Percentiles rank a stretch among this genome's conserved stretches.
Conservation (phyloP, 352 stramenopile genomes). For the Phytophthora palmivora region DNA sequence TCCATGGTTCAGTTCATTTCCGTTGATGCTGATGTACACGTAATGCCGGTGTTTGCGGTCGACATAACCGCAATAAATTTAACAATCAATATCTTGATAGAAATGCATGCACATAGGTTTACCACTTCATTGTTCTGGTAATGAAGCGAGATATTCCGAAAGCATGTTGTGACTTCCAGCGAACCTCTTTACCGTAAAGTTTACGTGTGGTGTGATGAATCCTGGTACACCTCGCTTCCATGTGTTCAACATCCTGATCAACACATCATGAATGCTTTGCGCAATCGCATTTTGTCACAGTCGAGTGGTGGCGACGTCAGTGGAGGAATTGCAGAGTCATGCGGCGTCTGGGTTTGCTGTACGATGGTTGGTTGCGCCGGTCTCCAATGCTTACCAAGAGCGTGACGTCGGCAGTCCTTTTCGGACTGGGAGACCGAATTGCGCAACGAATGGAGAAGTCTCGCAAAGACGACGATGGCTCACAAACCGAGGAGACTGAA, state of each 20-base stretch:
- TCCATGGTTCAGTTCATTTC: slow-evolving; percentile 49
- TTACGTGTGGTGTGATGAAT: too few species aligned
- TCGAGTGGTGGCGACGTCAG: slow-evolving; percentile 15
- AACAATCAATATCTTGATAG: too few species aligned
- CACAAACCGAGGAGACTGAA: slow-evolving; percentile 7
- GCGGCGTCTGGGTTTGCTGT: slow-evolving; percentile 40
- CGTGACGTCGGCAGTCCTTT: slow-evolving; percentile 57
- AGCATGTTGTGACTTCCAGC: too few species aligned
- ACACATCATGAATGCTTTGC: slow-evolving; percentile 17
- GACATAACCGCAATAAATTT: too few species aligned
- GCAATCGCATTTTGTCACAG: slow-evolving; percentile 18
- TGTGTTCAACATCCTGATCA: too few species aligned
- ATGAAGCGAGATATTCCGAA: too few species aligned
- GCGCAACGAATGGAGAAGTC: slow-evolving; percentile 51
- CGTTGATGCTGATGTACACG: slow-evolving; percentile 26
- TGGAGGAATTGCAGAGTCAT: slow-evolving; percentile 28
- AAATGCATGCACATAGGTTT: too few species aligned
- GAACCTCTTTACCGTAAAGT: too few species aligned
- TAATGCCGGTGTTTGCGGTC: too few species aligned
- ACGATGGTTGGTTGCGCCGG: slow-evolving; percentile 51
- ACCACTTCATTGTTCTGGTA: too few species aligned
- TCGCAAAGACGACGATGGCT: slow-evolving; percentile 1
- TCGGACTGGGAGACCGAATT: slow-evolving; percentile 59
- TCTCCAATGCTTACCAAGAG: slow-evolving; percentile 65
- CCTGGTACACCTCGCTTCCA: too few species aligned